Conservation (phyloP, 2,329 filamentous ascomycete species). For the Ceratocystis lukuohia region DNA sequence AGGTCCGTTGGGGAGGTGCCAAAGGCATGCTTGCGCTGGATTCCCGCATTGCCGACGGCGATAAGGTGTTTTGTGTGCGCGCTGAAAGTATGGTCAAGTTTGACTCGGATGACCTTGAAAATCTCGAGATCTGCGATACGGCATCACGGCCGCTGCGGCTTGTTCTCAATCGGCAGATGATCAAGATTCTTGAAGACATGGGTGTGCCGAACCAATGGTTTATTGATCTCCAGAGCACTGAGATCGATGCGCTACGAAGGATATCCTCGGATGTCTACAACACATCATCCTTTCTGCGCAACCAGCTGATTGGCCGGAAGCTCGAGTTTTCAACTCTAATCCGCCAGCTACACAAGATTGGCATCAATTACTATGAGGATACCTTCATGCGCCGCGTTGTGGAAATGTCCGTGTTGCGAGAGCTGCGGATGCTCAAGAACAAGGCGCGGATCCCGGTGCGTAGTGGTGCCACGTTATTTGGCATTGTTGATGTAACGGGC, state of each 20-base stretch:
- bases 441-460: constrained; percentile 60
- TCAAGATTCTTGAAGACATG: constrained; percentile 79
- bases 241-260: constrained; percentile 44
- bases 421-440: constrained; percentile 64
- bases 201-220: constrained; percentile 47
- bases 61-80: constrained; percentile 48
- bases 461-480: constrained; percentile 62
- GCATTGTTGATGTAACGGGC: constrained; percentile 70
- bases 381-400: constrained; percentile 56
- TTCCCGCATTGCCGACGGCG: constrained; percentile 40
- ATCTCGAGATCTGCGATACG: constrained; percentile 60
- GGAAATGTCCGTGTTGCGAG: constrained; percentile 55
- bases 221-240: constrained; percentile 47
- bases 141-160: constrained; percentile 54
- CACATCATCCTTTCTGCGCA: constrained; percentile 52
- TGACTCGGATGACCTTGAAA: constrained; percentile 35
- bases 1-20: constrained; percentile 59
- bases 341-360: constrained; percentile 40
- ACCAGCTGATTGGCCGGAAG: constrained; percentile 45
- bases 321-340: constrained; percentile 52
- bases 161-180: constrained; percentile 63
- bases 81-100: constrained; percentile 70
- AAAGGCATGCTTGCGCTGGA: constrained; percentile 73
- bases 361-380: constrained; percentile 54
- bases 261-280: constrained; percentile 46